phyloP scores from a whole-genome alignment of 345 rosid species.

The Geranium rotundifolium region DNA sequence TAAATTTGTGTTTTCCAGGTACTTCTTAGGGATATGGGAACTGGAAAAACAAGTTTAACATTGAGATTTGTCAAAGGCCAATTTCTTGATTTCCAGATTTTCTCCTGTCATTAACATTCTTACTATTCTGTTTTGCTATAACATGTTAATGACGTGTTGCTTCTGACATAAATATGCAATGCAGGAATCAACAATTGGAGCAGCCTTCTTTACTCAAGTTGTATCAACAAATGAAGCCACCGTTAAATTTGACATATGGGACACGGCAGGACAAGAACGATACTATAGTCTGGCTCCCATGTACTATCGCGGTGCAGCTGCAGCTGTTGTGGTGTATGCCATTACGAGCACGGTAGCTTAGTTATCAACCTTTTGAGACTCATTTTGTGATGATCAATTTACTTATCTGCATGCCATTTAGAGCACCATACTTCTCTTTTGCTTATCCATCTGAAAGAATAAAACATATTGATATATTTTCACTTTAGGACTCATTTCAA shows the following conservation, averaged over 20 bases:
- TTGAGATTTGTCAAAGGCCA: conserved; percentile 72
- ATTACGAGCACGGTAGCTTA: conserved; percentile 53
- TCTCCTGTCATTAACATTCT: neutral
- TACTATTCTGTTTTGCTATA: too few relatives aligned
- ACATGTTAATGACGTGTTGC: neutral
- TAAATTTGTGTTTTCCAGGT: conserved; percentile 29
- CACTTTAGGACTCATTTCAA: conserved; percentile 42
- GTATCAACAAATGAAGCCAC: conserved; percentile 54
- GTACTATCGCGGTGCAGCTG: conserved; percentile 82
- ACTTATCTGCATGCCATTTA: neutral
- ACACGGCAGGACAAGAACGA: conserved; percentile 77
- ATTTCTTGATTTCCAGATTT: conserved; percentile 61
- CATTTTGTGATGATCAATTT: neutral
- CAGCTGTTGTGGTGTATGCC: conserved; percentile 71
- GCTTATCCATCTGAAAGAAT: neutral
- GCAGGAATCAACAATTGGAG: conserved; percentile 79
- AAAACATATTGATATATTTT: neutral
- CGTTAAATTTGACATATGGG: conserved; percentile 75
- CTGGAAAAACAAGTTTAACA: conserved; percentile 70
- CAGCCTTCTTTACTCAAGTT: conserved; percentile 78
- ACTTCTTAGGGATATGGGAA: conserved; percentile 75
- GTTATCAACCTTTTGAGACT: neutral
- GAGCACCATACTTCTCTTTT: too few relatives aligned
- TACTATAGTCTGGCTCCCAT: conserved; percentile 82
- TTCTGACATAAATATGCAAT: conserved; percentile 10